A percentile compares a stretch with the other conserved stretches of the same genome.
Conservation (phyloP, 768 basidiomycete genomes). For the Calvatia gigantea region DNA sequence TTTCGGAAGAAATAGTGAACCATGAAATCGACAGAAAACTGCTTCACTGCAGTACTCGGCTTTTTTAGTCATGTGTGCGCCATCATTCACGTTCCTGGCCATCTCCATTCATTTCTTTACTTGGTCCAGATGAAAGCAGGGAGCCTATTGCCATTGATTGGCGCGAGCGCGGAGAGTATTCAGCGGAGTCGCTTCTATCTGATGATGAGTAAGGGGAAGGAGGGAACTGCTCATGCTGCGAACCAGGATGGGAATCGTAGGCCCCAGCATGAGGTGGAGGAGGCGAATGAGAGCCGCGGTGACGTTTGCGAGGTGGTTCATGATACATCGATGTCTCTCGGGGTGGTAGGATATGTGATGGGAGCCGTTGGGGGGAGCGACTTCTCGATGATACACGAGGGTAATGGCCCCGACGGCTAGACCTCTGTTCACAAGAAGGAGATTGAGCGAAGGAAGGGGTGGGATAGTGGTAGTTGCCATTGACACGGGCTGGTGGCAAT, state of each 20-base stretch:
- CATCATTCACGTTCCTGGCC: conserved; percentile 26
- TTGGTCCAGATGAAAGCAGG: conserved; percentile 49
- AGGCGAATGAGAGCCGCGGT: conserved; percentile 59
- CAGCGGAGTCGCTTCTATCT: conserved; percentile 59
- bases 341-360: conserved; percentile 27
- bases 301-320: conserved; percentile 55
- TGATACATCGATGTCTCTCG: conserved; percentile 32
- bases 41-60: neutral
- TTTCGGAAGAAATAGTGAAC: neutral
- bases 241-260: conserved; percentile 35
- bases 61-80: conserved; percentile 4
- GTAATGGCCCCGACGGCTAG: conserved; percentile 30
- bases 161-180: conserved; percentile 67
- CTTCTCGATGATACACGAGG: conserved; percentile 32
- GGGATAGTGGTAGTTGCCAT: conserved; percentile 36
- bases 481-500: conserved; percentile 17
- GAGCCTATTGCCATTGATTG: conserved; percentile 82
- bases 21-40: conserved; percentile 3
- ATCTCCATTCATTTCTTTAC: conserved; percentile 34
- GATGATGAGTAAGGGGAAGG: conserved; percentile 76
- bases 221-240: conserved; percentile 45
- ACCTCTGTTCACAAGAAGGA: conserved; percentile 27
- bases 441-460: conserved; percentile 35
- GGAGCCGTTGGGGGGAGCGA: conserved; percentile 36
- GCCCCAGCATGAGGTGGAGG: conserved; percentile 37